Evolutionary conservation across 139 green algal genomes (phyloP), one percentile per base, ranked within the genome.

Genomic region (Chlorella vulgaris): DNA sequence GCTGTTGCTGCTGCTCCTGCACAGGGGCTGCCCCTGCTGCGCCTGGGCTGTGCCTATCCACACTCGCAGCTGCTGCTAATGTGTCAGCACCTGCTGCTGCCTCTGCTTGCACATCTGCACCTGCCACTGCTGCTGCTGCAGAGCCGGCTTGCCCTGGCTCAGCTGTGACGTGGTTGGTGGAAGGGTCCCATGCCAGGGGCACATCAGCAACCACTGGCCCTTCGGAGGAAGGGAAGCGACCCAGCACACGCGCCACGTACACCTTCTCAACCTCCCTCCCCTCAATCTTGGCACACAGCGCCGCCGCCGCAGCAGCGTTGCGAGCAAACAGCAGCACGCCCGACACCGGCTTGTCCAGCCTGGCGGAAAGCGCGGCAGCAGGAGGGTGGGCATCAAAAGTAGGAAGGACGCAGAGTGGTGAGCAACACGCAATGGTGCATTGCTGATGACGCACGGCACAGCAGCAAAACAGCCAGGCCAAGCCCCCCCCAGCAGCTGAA

Each of bases 341-440:
- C 4, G 90, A 96, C 19, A 98, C 95, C 2, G 90, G 91, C 83
- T 95, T 95, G 85, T 98, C 95, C 53, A 98, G 89, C 81, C 81
- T 81, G 81, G 40, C 38, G 42, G 43, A 8, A 67, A 2, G n/a
- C n/a, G 47, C 10, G 13, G 47, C 47, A 55, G 15, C 47, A 15
- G 13, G 13, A 10, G 47, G 15, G 13, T 55, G 47, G 47, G 47
- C 13, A 55, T 55, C 13, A 15, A 10, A 15, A 15, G 47, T 15
- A 55, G 47, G 47, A 55, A 15, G 13, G 47, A 15, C 47, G 15
- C 47, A n/a, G n/a, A n/a, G n/a, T n/a, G n/a, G n/a, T n/a, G n/a
- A n/a, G n/a, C n/a, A n/a, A n/a, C n/a, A n/a, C n/a, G n/a, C n/a
- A n/a, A n/a, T n/a, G n/a, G n/a, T n/a, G 55, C 55, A n/a, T 65